Base-by-base conservation (phyloP, 352 stramenopile species). In the Globisporangium emineosum region DNA sequence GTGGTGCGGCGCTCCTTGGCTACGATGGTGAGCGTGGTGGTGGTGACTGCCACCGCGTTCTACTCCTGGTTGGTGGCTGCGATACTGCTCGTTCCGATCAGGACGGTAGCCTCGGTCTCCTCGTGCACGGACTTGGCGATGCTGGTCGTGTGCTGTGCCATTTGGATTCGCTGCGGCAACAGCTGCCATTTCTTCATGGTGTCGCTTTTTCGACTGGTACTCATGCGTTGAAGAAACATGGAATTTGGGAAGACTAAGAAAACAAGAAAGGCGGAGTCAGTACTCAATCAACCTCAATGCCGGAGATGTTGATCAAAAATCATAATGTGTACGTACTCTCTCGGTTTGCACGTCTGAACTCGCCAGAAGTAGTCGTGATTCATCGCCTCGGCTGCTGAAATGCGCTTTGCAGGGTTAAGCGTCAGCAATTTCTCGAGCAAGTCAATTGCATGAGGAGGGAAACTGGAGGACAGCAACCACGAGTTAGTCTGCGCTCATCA, bases 311-410 rank as follows among this genome's bases (percentile, higher is more conserved):
- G 5, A n/a, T n/a, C n/a, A n/a, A n/a, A 17, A 17, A 35, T 12
- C 49, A 55, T 2, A 25, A 33, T 50, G 12, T n/a, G 7, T 23
- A 87, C 83, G 25, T 76, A 94, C 85, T 95, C 87, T 69, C 83
- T 65, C 1, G 87, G 83, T 59, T 93, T 94, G 71, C 85, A 93
- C 7, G 87, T 93, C 60, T 88, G 81, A 1, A 93, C 86, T 30
- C 86, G 82, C 87, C 87, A 95, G 72, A 99, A 99, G 80, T 98
- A 99, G 51, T 97, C 83, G 79, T 99, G 97, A 50, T 98, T 87
- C 75, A 99, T 87, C 8, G 97, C 96, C 56, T 98, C 91, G 10
- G 95, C 81, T 5, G 95, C 96, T 13, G 96, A 97, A 54, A 99
- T 96, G 42, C 97, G 79, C 63, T 97, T 90, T 4, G 88, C 79